These are phyloP conservation scores for Musa acuminata DNA, from an alignment of 176 grass and related monocot species.

Conservation along the genomic window DNA sequence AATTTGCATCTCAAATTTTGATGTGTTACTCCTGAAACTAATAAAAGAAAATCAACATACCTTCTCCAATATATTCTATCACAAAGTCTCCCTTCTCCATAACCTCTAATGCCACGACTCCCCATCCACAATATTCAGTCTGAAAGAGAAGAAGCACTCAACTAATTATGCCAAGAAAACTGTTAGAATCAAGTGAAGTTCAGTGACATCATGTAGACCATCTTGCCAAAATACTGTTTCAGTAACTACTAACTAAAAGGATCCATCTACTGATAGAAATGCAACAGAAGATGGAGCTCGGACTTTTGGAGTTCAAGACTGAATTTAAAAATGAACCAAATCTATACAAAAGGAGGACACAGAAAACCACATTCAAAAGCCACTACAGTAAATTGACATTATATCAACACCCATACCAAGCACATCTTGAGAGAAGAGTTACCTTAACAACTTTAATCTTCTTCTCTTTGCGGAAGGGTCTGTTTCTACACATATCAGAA, in stretches of 20 bases:
- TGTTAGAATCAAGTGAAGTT: neutral
- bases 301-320: no score
- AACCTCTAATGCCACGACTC: constrained; percentile 67
- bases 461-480: constrained; percentile 88
- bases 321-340: no score
- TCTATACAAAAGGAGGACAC: no score
- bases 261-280: no score
- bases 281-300: no score
- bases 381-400: neutral
- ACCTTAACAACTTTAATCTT: constrained; percentile 99
- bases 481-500: constrained; percentile 84
- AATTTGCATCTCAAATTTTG: no score
- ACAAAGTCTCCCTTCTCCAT: constrained; percentile 93
- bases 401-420: neutral
- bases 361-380: neutral
- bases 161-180: no score
- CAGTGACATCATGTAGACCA: neutral
- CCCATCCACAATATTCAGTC: constrained; percentile 94
- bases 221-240: neutral
- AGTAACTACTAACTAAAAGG: neutral
- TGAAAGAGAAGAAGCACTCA: constrained; percentile 20
- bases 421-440: constrained; percentile 12
- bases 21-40: neutral
- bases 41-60: constrained; percentile 30
- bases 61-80: constrained; percentile 99